Conservation (phyloP, 1,284 basidiomycete species). For the Ceratobasidium sp. region DNA sequence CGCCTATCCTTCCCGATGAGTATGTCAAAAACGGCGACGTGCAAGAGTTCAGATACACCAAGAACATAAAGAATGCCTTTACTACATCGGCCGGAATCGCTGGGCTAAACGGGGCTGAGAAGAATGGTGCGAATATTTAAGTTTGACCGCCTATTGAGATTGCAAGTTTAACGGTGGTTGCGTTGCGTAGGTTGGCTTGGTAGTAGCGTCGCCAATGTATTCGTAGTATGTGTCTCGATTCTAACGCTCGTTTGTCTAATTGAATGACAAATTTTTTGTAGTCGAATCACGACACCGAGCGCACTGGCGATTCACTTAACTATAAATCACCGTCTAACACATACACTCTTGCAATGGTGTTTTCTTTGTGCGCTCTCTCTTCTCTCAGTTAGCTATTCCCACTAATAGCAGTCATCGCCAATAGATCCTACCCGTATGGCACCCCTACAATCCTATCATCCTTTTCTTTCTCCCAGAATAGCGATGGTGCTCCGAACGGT, state of each 20-base stretch:
- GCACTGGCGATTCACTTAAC: constrained; percentile 70
- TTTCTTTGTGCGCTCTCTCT: constrained; percentile 63
- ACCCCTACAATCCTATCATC: constrained; percentile 50
- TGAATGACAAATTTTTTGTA: not conserved
- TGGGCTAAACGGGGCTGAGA: constrained; percentile 67
- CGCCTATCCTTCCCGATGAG: constrained; percentile 32
- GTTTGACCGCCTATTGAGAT: not conserved
- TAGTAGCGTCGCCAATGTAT: constrained; percentile 69
- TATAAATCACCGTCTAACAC: constrained; percentile 72
- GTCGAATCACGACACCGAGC: constrained; percentile 76
- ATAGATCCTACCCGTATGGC: constrained; percentile 48
- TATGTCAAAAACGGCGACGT: constrained; percentile 47
- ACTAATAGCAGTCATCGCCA: not conserved
- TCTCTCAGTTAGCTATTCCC: not conserved
- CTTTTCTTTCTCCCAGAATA: constrained; percentile 48
- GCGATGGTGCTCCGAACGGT: constrained; percentile 49
- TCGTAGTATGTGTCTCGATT: constrained; percentile 60
- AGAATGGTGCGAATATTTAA: constrained; percentile 58
- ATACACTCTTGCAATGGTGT: constrained; percentile 71
- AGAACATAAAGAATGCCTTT: constrained; percentile 68
- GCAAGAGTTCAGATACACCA: constrained; percentile 70
- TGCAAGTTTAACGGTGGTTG: not conserved
- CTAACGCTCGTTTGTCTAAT: not conserved
- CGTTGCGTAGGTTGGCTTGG: constrained; percentile 67
- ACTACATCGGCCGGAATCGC: constrained; percentile 64